Conservation (phyloP, 305 asterid genomes). For the Solanum hybrid region DNA sequence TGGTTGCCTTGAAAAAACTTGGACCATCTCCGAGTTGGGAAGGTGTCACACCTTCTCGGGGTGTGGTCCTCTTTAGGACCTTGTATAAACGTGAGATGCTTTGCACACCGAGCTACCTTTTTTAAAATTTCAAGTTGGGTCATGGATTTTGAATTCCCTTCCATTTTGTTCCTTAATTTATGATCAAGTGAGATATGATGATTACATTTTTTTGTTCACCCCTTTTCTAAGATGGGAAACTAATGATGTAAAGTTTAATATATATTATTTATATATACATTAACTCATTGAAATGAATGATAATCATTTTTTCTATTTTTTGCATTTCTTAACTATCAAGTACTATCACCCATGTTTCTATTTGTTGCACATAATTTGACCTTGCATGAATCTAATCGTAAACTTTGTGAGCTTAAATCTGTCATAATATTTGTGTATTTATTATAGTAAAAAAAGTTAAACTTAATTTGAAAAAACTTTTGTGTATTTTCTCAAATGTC, state of each 20-base stretch:
- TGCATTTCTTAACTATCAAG: not conserved
- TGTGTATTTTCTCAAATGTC: not conserved
- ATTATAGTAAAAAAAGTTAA: not conserved
- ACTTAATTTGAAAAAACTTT: not conserved
- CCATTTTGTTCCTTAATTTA: not conserved
- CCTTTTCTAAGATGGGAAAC: not conserved
- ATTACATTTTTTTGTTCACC: not conserved
- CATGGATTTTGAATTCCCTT: not conserved
- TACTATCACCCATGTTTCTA: not conserved
- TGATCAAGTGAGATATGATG: not conserved
- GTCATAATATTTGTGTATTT: not conserved
- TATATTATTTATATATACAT: not conserved
- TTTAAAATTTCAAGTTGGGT: not conserved
- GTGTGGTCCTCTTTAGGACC: not conserved
- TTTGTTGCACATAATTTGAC: not conserved
- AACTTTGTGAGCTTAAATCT: not conserved
- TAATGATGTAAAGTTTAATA: not conserved
- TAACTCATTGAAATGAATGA: not conserved
- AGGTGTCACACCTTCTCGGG: not conserved
- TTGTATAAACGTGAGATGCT: not conserved
- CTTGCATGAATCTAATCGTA: not conserved
- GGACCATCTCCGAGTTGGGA: not conserved
- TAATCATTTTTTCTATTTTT: not conserved
- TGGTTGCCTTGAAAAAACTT: not conserved
- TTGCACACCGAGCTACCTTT: rapidly evolving